Conservation (phyloP, 371 early-diverging fungal species). For the Mucor sp. region DNA sequence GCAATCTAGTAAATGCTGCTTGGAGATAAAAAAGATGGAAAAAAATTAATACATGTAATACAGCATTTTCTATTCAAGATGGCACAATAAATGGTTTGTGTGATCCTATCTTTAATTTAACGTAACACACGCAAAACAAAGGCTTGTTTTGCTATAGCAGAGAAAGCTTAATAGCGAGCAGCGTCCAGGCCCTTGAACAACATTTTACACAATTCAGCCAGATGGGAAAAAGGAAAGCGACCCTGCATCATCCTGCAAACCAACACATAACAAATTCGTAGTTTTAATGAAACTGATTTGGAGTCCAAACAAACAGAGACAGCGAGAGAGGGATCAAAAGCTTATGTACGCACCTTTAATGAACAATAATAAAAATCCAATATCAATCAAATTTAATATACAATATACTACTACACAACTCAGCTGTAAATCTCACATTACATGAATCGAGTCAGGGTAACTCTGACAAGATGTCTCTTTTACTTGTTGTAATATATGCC, state of each 20-base stretch:
- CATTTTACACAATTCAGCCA: not conserved
- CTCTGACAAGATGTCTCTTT: not conserved
- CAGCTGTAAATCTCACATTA: not conserved
- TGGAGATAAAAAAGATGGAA: not conserved
- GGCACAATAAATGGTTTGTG: slow-evolving; percentile 1
- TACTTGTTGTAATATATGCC: not conserved
- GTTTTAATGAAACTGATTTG: not conserved
- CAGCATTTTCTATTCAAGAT: slow-evolving; percentile 3
- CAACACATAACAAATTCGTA: not conserved
- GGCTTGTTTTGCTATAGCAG: not conserved
- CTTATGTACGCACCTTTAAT: not conserved
- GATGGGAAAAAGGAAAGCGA: not conserved
- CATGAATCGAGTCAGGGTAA: not conserved
- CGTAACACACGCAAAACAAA: not conserved
- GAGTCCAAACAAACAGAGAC: not conserved
- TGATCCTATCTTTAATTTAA: not conserved
- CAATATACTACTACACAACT: not conserved
- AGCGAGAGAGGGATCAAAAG: not conserved
- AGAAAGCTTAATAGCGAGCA: not conserved
- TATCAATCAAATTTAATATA: not conserved
- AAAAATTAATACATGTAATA: not conserved
- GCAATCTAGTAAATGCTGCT: not conserved
- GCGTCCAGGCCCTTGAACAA: not conserved
- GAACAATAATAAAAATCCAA: not conserved
- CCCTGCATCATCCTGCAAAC: not conserved